Base-by-base conservation (phyloP, 306 rosid species). In the Vicia sativa region DNA sequence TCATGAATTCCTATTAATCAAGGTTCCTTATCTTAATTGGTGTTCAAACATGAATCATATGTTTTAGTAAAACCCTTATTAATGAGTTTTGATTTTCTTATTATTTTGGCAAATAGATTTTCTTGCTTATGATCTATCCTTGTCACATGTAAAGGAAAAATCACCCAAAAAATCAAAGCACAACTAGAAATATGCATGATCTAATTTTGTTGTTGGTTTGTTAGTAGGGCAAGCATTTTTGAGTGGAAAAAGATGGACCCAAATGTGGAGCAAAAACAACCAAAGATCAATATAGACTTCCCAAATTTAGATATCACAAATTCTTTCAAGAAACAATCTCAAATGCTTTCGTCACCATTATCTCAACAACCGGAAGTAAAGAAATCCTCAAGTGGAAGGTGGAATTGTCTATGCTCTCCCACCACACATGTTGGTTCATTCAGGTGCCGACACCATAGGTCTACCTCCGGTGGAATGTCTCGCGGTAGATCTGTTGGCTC, bases 371-470 rank as follows among this genome's bases (percentile, higher is more conserved):
- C 15, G 2, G 7, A 5, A 6, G 0, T 43, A 2, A 39, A 42
- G 5, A 87, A 78, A 61, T 38, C 82, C 34, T 55, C 74, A 11
- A 62, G 65, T 67, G 69, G 50, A 11, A 76, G 67, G 72, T 38
- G 25, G 67, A 87, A 77, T 1, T 92, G 96, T 56, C 89, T 92
- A 3, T 92, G 96, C 79, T 92, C 96, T 0, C 95, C 95, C 45
- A 89, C 96, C 44, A 92, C 95, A 1, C 98, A 92, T 23, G 83
- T 15, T 0, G 98, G 98, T 49, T 92, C 96, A 21, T 92, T 92
- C 73, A 72, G 96, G 35, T 92, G 98, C 72, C 78, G 88, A 7
- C 77, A 52, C 76, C 96, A 87, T 70, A 74, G 96, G 0, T n/a
- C 50, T 3, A 2, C 49, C 10, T 7, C 62, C 11, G 18, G 34